Evolutionary conservation across 1,139 yeast species (phyloP).

Genomic region (Debaryomyces robertsiae): DNA sequence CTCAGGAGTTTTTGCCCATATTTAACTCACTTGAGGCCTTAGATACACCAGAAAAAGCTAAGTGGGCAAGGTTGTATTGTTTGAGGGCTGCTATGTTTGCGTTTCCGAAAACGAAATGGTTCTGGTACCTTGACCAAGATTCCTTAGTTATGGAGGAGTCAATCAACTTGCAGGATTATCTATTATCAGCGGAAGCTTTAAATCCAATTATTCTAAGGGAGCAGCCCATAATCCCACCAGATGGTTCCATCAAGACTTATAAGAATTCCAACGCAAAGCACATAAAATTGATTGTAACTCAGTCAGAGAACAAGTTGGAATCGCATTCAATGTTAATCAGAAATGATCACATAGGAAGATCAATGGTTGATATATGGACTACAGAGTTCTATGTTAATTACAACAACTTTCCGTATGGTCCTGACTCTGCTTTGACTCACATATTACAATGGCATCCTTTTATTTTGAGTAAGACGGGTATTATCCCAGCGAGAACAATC

Average conservation of each 20-base stretch:
- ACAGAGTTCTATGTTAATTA: slow-evolving; percentile 70
- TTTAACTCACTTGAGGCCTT: slow-evolving; percentile 47
- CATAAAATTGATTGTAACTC: slow-evolving; percentile 65
- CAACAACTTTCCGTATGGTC: slow-evolving; percentile 59
- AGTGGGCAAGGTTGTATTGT: slow-evolving; percentile 63
- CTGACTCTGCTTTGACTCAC: slow-evolving; percentile 74
- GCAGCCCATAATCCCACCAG: slow-evolving; percentile 68
- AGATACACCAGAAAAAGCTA: slow-evolving; percentile 36
- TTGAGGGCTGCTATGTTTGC: slow-evolving; percentile 85
- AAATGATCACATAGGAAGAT: slow-evolving; percentile 64
- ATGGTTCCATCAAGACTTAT: slow-evolving; percentile 71
- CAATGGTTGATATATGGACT: slow-evolving; percentile 74
- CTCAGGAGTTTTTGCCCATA: slow-evolving; percentile 73
- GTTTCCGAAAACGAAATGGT: slow-evolving; percentile 80
- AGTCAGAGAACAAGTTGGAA: slow-evolving; percentile 60
- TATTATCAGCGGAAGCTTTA: slow-evolving; percentile 59
- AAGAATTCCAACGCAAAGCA: slow-evolving; percentile 56
- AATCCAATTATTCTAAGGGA: slow-evolving; percentile 62
- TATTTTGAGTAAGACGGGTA: slow-evolving; percentile 66
- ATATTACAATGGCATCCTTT: slow-evolving; percentile 93
- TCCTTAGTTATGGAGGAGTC: slow-evolving; percentile 68
- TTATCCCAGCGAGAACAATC: slow-evolving; percentile 60
- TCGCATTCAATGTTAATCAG: slow-evolving; percentile 68
- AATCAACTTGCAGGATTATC: slow-evolving; percentile 56
- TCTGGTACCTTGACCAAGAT: slow-evolving; percentile 82